Evolutionary conservation across 768 basidiomycete species (phyloP).

Genomic region (Trametes meyenii): DNA sequence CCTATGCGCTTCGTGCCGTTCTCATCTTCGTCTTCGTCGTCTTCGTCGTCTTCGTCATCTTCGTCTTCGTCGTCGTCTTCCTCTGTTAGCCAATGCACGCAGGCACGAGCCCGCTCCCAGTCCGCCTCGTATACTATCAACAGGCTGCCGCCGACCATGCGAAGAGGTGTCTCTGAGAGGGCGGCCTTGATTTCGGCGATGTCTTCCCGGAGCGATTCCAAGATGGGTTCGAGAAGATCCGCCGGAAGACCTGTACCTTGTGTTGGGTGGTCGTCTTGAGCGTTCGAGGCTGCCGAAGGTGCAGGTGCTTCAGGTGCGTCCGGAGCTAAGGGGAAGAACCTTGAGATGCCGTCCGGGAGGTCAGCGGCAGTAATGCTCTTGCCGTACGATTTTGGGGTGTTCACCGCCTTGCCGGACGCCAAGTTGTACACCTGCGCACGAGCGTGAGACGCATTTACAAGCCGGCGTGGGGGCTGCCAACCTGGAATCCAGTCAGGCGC

Average conservation of each 20-base stretch:
- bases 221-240: constrained; percentile 55
- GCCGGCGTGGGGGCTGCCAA: constrained; percentile 38
- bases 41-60: constrained; percentile 35
- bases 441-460: not conserved
- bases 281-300: constrained; percentile 15
- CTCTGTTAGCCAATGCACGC: constrained; percentile 42
- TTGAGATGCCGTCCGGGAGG: constrained; percentile 73
- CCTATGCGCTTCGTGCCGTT: constrained; percentile 36
- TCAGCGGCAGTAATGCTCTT: constrained; percentile 69
- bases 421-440: constrained; percentile 70
- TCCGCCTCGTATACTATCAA: constrained; percentile 82
- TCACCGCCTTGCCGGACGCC: constrained; percentile 51
- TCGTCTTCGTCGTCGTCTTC: constrained; percentile 40
- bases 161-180: constrained; percentile 60
- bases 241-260: constrained; percentile 56
- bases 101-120: constrained; percentile 40
- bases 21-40: constrained; percentile 30
- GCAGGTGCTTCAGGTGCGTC: constrained; percentile 3
- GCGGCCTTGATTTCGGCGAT: constrained; percentile 53
- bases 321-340: constrained; percentile 67
- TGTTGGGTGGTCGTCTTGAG: constrained; percentile 19
- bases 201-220: constrained; percentile 56
- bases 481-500: constrained; percentile 89
- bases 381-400: constrained; percentile 78
- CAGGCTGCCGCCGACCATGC: constrained; percentile 83